Base-by-base conservation (phyloP, 352 stramenopile species). In the Globisporangium irregulare region DNA sequence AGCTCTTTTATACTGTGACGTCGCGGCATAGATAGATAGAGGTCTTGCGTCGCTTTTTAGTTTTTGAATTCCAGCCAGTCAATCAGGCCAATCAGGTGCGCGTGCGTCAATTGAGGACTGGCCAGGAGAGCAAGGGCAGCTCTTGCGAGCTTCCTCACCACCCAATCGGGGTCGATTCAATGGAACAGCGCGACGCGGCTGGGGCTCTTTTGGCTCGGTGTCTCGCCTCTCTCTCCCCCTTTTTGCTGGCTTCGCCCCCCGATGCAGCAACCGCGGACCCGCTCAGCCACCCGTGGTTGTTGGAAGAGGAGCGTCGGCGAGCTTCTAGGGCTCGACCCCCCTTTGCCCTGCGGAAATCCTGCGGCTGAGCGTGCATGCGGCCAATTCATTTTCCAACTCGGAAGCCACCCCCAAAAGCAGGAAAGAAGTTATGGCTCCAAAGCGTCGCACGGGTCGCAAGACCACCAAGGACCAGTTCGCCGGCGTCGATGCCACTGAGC, bases 391-490 rank as follows among this genome's bases (percentile, higher is more conserved):
- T 78, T 72, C 74, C 74, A 80, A 77, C 65, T 72, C 68, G 62
- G 74, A 71, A 74, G 59, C 66, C 53, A 57, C 56, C 60, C 55
- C 63, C 64, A 56, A 62, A 68, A 68, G 53, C 55, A 75, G 68
- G 64, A 68, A 60, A 69, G 60, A 60, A 77, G 54, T 56, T 38
- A 93, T 95, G 87, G 87, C 87, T 70, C 87, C 87, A 58, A 92
- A 90, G 75, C 85, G 86, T 85, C 87, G 87, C 68, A 90, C 81
- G 14, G 60, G 60, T 54, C 82, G 82, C 76, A 94, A 90, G 74
- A 90, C 82, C 70, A 90, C 86, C 73, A 93, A 93, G 79, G 87
- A 95, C 79, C 77, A 84, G 70, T 80, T 91, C 78, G 87, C 86
- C 67, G 72, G 61, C 64, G 67, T 95, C 54, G 55, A 84, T 64